A percentile compares a stretch with the other conserved stretches of the same genome.
Conservation (phyloP, 1,139 yeast genomes). For the Hansenula sp. region DNA sequence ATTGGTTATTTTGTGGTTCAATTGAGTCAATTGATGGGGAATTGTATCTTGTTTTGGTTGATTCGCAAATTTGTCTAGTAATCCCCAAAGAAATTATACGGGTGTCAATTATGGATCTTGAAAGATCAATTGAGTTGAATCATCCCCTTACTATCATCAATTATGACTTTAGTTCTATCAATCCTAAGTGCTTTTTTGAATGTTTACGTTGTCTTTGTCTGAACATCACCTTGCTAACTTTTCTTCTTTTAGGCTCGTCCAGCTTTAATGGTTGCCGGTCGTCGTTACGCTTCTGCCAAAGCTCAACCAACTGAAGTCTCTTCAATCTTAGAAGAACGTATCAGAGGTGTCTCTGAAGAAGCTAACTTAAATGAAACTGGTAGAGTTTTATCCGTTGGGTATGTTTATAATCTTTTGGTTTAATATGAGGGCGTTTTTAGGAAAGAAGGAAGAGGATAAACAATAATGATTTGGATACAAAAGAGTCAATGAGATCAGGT, state of each 20-base stretch:
- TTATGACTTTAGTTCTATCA: too few species aligned
- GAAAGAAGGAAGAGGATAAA: not conserved
- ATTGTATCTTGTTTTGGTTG: not conserved
- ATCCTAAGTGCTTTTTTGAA: too few species aligned
- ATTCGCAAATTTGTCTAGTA: not conserved
- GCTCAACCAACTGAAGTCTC: constrained; percentile 99
- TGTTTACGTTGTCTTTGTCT: too few species aligned
- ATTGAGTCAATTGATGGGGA: not conserved
- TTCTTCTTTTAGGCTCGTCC: constrained; percentile 61
- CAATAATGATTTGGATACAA: too few species aligned
- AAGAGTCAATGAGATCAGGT: not conserved
- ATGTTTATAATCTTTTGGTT: constrained; percentile 31
- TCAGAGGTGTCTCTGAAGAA: constrained; percentile 98
- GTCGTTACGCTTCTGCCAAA: constrained; percentile 93
- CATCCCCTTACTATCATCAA: not conserved
- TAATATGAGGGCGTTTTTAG: not conserved
- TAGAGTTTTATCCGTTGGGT: constrained; percentile 97
- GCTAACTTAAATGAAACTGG: constrained; percentile 99
- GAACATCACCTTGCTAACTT: constrained; percentile 15
- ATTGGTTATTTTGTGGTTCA: not conserved
- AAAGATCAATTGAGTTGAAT: not conserved
- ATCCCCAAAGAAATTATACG: not conserved
- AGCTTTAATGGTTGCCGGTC: constrained; percentile 55
- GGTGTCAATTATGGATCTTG: constrained; percentile 1
- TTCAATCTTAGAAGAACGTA: constrained; percentile 97